phyloP scores from a whole-genome alignment of 805 yeast genomes.

The Candida railenensis region DNA sequence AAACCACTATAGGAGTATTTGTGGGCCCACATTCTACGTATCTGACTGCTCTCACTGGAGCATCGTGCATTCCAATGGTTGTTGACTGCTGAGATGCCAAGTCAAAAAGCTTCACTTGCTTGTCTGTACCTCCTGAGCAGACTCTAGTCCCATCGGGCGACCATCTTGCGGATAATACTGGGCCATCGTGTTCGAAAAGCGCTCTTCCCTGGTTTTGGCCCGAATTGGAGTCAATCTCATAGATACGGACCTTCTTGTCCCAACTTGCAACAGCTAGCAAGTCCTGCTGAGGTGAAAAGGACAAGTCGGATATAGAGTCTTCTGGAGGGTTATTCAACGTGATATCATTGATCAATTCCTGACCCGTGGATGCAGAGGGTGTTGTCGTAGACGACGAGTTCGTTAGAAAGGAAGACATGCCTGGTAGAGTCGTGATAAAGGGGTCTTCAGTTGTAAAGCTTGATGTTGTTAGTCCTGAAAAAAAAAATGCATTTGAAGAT shows the following conservation, averaged over 20 bases:
- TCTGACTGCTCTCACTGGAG: conserved; percentile 71
- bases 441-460: too few species aligned
- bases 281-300: conserved; percentile 87
- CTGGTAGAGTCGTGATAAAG: not conserved
- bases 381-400: conserved; percentile 13
- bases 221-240: conserved; percentile 70
- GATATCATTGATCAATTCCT: conserved; percentile 69
- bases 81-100: conserved; percentile 76
- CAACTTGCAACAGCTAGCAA: conserved; percentile 80
- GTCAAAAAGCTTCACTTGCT: conserved; percentile 81
- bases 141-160: conserved; percentile 84
- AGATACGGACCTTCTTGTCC: conserved; percentile 93
- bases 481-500: not conserved
- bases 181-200: conserved; percentile 83
- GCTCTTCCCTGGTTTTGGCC: conserved; percentile 90
- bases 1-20: conserved; percentile 77
- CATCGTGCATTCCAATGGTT: conserved; percentile 85
- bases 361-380: conserved; percentile 43
- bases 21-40: conserved; percentile 84
- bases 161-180: conserved; percentile 83
- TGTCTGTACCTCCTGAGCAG: conserved; percentile 79
- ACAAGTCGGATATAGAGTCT: conserved; percentile 79
- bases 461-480: not conserved
- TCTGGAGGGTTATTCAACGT: conserved; percentile 81
- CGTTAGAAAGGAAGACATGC: conserved; percentile 39